These are phyloP conservation scores for Ilyonectria mors-panacis DNA, from an alignment of 2,329 filamentous ascomycete species.

Conservation along the genomic window DNA sequence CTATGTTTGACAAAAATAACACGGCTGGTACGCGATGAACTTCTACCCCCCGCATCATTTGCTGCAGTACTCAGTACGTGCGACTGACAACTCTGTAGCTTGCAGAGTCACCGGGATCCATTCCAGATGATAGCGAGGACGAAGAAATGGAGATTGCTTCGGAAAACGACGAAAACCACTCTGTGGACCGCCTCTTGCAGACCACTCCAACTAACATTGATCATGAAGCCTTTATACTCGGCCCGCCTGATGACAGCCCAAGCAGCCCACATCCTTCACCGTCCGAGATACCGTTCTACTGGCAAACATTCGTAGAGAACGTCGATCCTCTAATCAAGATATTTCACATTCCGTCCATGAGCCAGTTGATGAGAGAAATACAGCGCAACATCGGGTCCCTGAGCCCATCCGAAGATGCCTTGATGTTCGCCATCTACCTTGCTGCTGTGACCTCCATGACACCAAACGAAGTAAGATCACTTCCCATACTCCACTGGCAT, in stretches of 20 bases:
- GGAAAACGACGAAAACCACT: conserved; percentile 22
- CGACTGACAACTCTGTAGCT: conserved; percentile 11
- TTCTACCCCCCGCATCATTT: not conserved
- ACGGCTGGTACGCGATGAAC: conserved; percentile 19
- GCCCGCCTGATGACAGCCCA: not conserved
- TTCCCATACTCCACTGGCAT: not conserved
- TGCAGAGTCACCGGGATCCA: not conserved
- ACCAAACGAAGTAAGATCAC: conserved; percentile 19
- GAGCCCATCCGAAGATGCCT: conserved; percentile 25
- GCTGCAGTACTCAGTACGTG: not conserved
- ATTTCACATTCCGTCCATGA: conserved; percentile 29
- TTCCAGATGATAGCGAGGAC: conserved; percentile 8
- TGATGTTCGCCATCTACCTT: conserved; percentile 34
- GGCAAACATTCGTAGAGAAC: conserved; percentile 36
- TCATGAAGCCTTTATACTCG: conserved; percentile 15
- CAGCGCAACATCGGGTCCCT: conserved; percentile 19
- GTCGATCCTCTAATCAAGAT: conserved; percentile 33
- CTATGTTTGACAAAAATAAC: conserved; percentile 12
- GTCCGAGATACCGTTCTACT: conserved; percentile 33
- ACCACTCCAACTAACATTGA: conserved; percentile 2
- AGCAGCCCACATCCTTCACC: conserved; percentile 23
- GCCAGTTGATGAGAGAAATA: conserved; percentile 25
- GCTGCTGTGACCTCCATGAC: conserved; percentile 32
- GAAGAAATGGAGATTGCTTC: conserved; percentile 15
- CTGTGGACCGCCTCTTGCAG: conserved; percentile 22